Conservation (phyloP, 1,284 basidiomycete genomes). For the Pseudozyma pruni region DNA sequence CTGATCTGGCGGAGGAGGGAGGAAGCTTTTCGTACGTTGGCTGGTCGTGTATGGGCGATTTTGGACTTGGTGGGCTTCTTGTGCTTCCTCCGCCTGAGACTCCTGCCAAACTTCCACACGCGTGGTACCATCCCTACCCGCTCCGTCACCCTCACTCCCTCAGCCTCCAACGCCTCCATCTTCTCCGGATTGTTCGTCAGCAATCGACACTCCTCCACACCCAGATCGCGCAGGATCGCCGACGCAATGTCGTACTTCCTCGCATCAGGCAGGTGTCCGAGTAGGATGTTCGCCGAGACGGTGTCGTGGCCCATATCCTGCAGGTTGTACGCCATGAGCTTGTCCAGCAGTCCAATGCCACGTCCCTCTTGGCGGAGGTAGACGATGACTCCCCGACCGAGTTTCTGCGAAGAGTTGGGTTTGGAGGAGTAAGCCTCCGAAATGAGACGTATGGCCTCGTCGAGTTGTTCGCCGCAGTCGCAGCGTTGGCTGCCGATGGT, state of each 20-base stretch:
- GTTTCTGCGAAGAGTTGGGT: constrained; percentile 4
- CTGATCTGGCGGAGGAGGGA: constrained; percentile 24
- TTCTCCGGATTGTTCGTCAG: constrained; percentile 99
- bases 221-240: constrained; percentile 88
- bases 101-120: constrained; percentile 75
- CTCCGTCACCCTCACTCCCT: constrained; percentile 84
- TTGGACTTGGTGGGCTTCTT: constrained; percentile 6
- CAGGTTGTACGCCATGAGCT: constrained; percentile 96
- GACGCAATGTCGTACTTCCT: constrained; percentile 90
- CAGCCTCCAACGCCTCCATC: constrained; percentile 84
- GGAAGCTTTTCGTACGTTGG: constrained; percentile 4
- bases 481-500: constrained; percentile 98
- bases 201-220: constrained; percentile 77
- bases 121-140: constrained; percentile 93
- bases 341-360: constrained; percentile 94
- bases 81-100: constrained; percentile 16
- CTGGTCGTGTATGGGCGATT: not conserved
- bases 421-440: constrained; percentile 65
- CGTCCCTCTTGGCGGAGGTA: constrained; percentile 99
- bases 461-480: constrained; percentile 97
- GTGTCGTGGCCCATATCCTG: constrained; percentile 99
- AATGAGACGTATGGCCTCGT: constrained; percentile 93
- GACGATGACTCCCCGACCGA: constrained; percentile 80
- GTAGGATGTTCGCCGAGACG: constrained; percentile 93
- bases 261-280: constrained; percentile 94